Conservation (phyloP, 2,329 filamentous ascomycete species). For the Geosmithia morbida region DNA sequence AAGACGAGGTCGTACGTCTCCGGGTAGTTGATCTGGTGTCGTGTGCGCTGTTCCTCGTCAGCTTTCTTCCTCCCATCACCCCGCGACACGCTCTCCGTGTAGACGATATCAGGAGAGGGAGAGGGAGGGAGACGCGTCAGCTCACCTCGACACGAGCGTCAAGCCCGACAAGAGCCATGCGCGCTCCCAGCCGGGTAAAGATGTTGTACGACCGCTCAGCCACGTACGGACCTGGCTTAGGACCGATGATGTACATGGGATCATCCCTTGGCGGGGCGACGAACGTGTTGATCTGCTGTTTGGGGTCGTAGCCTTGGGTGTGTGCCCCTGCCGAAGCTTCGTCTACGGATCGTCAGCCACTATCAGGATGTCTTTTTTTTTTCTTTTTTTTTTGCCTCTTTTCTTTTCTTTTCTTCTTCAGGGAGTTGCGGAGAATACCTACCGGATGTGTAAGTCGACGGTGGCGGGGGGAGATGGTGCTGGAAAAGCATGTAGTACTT, state of each 20-base stretch:
- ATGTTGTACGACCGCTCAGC: slow-evolving; percentile 76
- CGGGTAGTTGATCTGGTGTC: slow-evolving; percentile 89
- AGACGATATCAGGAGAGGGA: too few species aligned
- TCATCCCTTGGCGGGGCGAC: slow-evolving; percentile 46
- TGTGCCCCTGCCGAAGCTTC: slow-evolving; percentile 9
- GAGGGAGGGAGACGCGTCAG: not conserved
- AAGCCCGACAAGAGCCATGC: slow-evolving; percentile 73
- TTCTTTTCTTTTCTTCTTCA: too few species aligned
- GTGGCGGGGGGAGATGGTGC: slow-evolving; percentile 76
- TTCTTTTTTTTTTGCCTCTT: too few species aligned
- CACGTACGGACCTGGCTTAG: slow-evolving; percentile 77
- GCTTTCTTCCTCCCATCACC: slow-evolving; percentile 7
- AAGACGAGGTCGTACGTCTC: slow-evolving; percentile 83
- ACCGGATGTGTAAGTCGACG: slow-evolving; percentile 75
- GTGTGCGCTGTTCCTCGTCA: slow-evolving; percentile 51
- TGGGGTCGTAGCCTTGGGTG: slow-evolving; percentile 47
- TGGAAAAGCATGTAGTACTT: slow-evolving; percentile 99
- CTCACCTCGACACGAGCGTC: slow-evolving; percentile 79
- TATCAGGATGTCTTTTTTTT: too few species aligned
- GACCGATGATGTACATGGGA: slow-evolving; percentile 64
- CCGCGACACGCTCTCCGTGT: too few species aligned
- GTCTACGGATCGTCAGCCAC: slow-evolving; percentile 9
- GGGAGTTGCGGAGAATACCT: not conserved
- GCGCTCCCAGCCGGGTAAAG: slow-evolving; percentile 69
- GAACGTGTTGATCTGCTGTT: slow-evolving; percentile 61